These are phyloP conservation scores for Phytopythium ostracodes DNA, from an alignment of 352 stramenopile species.

Conservation along the genomic window DNA sequence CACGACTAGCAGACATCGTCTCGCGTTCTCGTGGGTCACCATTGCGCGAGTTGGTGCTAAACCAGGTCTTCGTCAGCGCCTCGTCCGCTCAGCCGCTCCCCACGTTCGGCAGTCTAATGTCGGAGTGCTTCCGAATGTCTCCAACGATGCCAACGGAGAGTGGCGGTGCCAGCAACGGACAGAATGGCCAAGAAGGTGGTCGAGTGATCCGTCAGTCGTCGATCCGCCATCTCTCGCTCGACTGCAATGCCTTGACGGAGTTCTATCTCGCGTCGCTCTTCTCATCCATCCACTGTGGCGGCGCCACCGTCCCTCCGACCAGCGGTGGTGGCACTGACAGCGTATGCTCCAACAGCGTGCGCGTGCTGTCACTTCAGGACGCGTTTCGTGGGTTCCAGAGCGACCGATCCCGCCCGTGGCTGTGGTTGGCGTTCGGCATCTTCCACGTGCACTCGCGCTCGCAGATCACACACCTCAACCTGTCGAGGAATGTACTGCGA, in stretches of 20 bases:
- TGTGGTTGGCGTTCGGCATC: slow-evolving; percentile 34
- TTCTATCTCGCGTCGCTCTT: slow-evolving; percentile 34
- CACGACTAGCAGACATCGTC: slow-evolving; percentile 12
- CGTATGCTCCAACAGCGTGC: background rate
- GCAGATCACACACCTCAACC: slow-evolving; percentile 19
- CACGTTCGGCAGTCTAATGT: slow-evolving; percentile 21
- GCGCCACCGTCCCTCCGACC: too few species aligned
- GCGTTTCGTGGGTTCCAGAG: slow-evolving; percentile 23
- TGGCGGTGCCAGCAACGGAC: background rate
- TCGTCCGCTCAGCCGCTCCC: slow-evolving; percentile 7
- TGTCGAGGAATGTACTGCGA: slow-evolving; percentile 35
- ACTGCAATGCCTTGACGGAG: slow-evolving; percentile 22
- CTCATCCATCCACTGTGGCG: slow-evolving; percentile 23
- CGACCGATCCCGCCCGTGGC: slow-evolving; percentile 20
- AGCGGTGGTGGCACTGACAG: background rate
- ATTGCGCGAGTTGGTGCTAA: slow-evolving; percentile 23
- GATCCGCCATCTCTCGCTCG: slow-evolving; percentile 20
- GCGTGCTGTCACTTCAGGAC: slow-evolving; percentile 27
- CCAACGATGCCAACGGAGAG: background rate
- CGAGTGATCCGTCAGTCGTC: too few species aligned
- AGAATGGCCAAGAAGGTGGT: background rate
- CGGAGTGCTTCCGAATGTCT: slow-evolving; percentile 20
- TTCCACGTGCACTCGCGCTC: slow-evolving; percentile 19
- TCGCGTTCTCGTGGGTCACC: background rate
- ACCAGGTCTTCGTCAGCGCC: slow-evolving; percentile 13